Base-by-base conservation (phyloP, 2,329 filamentous ascomycete genomes). In the Pezicula radicicola region DNA sequence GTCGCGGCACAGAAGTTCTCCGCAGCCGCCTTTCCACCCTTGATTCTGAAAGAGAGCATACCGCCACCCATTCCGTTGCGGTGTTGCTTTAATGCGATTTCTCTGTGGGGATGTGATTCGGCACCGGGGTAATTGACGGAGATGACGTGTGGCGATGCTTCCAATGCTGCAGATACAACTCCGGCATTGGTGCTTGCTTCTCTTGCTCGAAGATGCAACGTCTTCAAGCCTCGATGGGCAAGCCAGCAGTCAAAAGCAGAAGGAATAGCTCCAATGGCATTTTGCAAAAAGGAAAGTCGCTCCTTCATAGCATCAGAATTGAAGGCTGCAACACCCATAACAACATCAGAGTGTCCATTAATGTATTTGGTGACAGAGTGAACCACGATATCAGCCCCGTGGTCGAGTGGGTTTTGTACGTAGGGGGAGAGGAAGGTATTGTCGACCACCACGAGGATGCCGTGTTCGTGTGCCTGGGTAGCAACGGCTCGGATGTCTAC, bases 331-430 rank as follows among this genome's bases (percentile, higher is more conserved):
- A 94, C 88, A 60, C 94, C 94, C 94, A 99, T 99, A 64, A 97
- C 86, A 8, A 99, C 94, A 70, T 99, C 94, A 68, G 85, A 82
- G 76, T 99, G 94, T 47, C 94, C 94, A 71, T 97, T 97, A 76
- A 99, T 97, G 75, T 97, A 99, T 76, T 99, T 99, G 42, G 94
- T 99, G 51, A 99, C 94, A 50, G 87, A 92, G 79, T 97, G 93
- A 41, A 97, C 88, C 60, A 97, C 93, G 59, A 97, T 92, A 71
- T 99, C 94, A 61, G 94, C 94, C 62, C 94, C 94, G 68, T 93
- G 90, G 67, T 95, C 87, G 51, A 99, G 84, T 3, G 94, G 94
- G 73, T 96, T 97, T 75, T 99, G 94, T 45, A 99, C 82, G 70
- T 97, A 99, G 30, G 94, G 94, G 55, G 88, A 93, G 67, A 97